A percentile compares a stretch with the other conserved stretches of the same genome.
These are phyloP conservation scores for Candida pini DNA, from an alignment of 805 yeast species.

Conservation along the genomic window DNA sequence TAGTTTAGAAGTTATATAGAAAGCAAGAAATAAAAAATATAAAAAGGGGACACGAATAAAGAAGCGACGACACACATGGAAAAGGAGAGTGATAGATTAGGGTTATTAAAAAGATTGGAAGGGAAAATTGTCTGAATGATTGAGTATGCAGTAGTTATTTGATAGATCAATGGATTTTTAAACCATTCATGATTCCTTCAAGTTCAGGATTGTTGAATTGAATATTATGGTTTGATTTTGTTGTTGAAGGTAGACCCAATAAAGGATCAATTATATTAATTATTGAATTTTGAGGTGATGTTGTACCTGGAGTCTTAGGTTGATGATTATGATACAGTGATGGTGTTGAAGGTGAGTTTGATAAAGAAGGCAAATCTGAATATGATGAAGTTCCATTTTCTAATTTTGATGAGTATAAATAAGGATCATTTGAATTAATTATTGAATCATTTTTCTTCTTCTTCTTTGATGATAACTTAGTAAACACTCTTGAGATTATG, in stretches of 20 bases:
- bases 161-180: slow-evolving; percentile 12
- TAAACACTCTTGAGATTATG: not conserved
- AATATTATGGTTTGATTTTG: not conserved
- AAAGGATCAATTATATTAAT: not conserved
- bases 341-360: slow-evolving; percentile 5
- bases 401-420: not conserved
- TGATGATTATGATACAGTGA: no score
- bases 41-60: not conserved
- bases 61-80: not conserved
- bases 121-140: not conserved
- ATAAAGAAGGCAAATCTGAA: slow-evolving; percentile 4
- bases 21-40: no score
- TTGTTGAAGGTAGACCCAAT: not conserved
- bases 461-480: not conserved
- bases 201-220: slow-evolving; percentile 5
- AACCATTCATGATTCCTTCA: slow-evolving; percentile 11
- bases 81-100: not conserved
- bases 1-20: no score
- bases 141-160: not conserved
- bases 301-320: not conserved
- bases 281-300: not conserved
- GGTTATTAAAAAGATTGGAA: not conserved
- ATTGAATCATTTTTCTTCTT: no score
- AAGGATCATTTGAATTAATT: no score
- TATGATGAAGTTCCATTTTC: slow-evolving; percentile 1